A percentile compares a stretch with the other conserved stretches of the same genome.
Evolutionary conservation across 164 flowering plant genomes (phyloP).

Genomic region (Piper betle): DNA sequence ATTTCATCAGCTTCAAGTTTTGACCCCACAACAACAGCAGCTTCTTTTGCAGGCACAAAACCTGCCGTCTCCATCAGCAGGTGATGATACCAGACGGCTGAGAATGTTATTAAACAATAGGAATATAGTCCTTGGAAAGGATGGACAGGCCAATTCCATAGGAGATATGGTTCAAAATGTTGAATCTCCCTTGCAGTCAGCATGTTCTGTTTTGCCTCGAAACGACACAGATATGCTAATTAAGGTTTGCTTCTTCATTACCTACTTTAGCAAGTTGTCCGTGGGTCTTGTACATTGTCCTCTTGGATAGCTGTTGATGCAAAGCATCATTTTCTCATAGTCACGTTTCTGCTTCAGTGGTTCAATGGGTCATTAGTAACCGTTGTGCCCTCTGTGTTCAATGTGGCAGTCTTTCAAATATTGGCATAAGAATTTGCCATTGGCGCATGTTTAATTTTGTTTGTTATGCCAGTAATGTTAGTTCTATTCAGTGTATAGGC

Average conservation of each 20-base stretch:
- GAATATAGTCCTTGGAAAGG: constrained; percentile 52
- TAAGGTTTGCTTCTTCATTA: constrained; percentile 36
- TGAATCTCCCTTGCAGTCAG: constrained; percentile 58
- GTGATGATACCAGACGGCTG: constrained; percentile 74
- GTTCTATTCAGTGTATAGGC: too few species aligned
- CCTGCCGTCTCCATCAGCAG: constrained; percentile 62
- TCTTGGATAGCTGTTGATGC: too few species aligned
- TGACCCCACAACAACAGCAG: constrained; percentile 82
- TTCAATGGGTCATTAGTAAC: too few species aligned
- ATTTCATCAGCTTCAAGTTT: constrained; percentile 78
- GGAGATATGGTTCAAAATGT: constrained; percentile 77
- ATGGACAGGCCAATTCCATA: constrained; percentile 60
- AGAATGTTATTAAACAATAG: constrained; percentile 67
- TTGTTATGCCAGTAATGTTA: too few species aligned
- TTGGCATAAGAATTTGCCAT: too few species aligned
- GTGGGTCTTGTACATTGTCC: not conserved
- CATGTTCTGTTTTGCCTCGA: constrained; percentile 42
- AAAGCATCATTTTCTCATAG: too few species aligned
- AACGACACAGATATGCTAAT: constrained; percentile 69
- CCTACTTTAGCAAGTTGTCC: not conserved
- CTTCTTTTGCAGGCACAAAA: constrained; percentile 75
- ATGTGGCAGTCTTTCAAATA: too few species aligned
- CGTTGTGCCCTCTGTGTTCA: too few species aligned
- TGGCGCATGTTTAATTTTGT: too few species aligned
- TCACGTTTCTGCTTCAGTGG: too few species aligned